phyloP scores from a whole-genome alignment of 495 filamentous ascomycete genomes.

The Xylaria flabelliformis region DNA sequence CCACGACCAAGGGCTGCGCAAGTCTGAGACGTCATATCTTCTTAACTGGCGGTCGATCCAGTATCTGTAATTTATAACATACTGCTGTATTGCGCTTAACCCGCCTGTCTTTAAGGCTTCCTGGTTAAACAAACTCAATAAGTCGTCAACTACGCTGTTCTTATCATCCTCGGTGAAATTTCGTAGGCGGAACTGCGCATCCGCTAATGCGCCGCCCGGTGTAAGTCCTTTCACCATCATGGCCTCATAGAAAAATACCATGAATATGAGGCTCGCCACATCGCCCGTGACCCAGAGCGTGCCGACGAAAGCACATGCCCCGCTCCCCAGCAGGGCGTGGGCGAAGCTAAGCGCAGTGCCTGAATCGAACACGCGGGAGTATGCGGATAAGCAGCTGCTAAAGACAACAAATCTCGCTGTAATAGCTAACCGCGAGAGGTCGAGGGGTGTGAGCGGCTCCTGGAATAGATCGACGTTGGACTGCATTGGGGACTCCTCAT shows the following conservation, averaged over 20 bases:
- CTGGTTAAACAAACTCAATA: constrained; percentile 10
- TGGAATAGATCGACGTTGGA: constrained; percentile 16
- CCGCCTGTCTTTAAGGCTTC: constrained; percentile 7
- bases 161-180: constrained; percentile 20
- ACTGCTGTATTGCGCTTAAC: neutral
- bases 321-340: constrained; percentile 18
- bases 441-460: constrained; percentile 16
- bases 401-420: constrained; percentile 14
- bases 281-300: constrained; percentile 23
- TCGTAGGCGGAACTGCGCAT: constrained; percentile 15
- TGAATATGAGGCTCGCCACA: constrained; percentile 21
- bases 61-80: constrained; percentile 20
- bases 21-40: constrained; percentile 13
- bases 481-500: constrained; percentile 22
- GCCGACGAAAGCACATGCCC: constrained; percentile 24
- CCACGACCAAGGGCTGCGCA: constrained; percentile 20
- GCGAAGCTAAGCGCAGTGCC: constrained; percentile 25
- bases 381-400: constrained; percentile 17
- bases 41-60: constrained; percentile 22
- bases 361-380: constrained; percentile 18
- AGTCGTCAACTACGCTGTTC: neutral
- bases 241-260: constrained; percentile 18
- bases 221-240: constrained; percentile 19
- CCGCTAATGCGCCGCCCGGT: constrained; percentile 14
- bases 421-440: constrained; percentile 16